Percentiles rank a stretch among this genome's conserved stretches.
Conservation (phyloP, 2,329 filamentous ascomycete genomes). For the Cytospora paraplurivora region DNA sequence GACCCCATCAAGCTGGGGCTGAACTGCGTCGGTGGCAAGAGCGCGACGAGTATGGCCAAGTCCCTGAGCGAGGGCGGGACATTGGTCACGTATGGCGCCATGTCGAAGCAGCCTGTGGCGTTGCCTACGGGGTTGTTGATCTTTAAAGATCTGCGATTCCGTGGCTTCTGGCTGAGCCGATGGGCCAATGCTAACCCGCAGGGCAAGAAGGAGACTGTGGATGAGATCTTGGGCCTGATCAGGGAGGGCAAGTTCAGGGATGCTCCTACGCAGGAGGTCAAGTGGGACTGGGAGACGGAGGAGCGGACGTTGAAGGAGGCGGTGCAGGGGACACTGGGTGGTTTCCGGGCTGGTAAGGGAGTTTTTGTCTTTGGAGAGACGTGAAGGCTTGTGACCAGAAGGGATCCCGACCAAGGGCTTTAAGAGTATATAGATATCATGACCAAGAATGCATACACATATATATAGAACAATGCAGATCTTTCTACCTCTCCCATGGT, state of each 20-base stretch:
- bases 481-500: background rate
- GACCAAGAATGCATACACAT: background rate
- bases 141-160: conserved; percentile 86
- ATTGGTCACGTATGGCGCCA: conserved; percentile 93
- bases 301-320: conserved; percentile 68
- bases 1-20: conserved; percentile 76
- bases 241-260: conserved; percentile 78
- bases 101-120: conserved; percentile 83
- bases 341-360: conserved; percentile 85
- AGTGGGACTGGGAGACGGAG: conserved; percentile 82
- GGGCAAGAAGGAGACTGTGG: conserved; percentile 78
- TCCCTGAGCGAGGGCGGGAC: conserved; percentile 68
- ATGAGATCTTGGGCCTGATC: conserved; percentile 78
- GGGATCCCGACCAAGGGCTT: background rate
- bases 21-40: conserved; percentile 93
- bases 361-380: conserved; percentile 78
- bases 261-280: conserved; percentile 77
- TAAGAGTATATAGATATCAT: background rate
- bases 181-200: conserved; percentile 79
- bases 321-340: conserved; percentile 80
- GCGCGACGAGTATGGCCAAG: conserved; percentile 77
- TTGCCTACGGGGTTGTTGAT: conserved; percentile 85
- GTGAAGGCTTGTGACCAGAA: conserved; percentile 34
- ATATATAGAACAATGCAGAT: background rate
- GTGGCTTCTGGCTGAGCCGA: conserved; percentile 91